phyloP scores from a whole-genome alignment of 495 filamentous ascomycete genomes.

The Trichocladium uniseriatum region DNA sequence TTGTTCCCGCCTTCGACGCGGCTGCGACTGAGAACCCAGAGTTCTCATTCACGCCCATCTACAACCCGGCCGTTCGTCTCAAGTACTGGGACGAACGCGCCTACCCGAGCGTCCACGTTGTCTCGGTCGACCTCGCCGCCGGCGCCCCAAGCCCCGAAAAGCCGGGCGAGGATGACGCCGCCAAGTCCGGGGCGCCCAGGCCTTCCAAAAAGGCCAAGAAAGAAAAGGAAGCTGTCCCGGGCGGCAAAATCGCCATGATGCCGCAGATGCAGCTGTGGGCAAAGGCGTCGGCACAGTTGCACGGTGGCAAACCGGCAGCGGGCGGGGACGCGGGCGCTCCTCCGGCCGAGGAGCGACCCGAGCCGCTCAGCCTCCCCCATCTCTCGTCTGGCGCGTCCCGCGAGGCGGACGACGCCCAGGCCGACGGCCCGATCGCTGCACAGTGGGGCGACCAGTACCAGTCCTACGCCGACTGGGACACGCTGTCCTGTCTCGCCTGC shows the following conservation, averaged over 20 bases:
- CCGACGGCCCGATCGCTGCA: constrained; percentile 12
- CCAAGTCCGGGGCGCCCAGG: constrained; percentile 23
- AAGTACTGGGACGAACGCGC: constrained; percentile 81
- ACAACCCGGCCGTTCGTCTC: constrained; percentile 58
- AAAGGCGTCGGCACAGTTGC: constrained; percentile 76
- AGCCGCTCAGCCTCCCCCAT: not conserved
- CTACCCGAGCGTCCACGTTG: constrained; percentile 57
- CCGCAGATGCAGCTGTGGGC: constrained; percentile 81
- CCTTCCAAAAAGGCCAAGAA: constrained; percentile 43
- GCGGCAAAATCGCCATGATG: constrained; percentile 45
- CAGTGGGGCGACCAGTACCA: constrained; percentile 21
- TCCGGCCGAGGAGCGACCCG: constrained; percentile 10
- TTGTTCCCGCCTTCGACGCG: constrained; percentile 62
- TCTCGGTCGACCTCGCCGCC: constrained; percentile 39
- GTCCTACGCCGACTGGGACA: constrained; percentile 31
- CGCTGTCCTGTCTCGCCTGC: constrained; percentile 25
- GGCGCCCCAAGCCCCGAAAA: constrained; percentile 31
- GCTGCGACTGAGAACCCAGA: constrained; percentile 40
- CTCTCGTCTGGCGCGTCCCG: not conserved
- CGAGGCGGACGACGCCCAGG: constrained; percentile 14
- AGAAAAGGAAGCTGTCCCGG: constrained; percentile 46
- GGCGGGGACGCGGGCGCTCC: constrained; percentile 2
- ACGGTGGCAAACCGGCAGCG: constrained; percentile 38
- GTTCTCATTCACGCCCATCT: constrained; percentile 65
- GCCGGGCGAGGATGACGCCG: constrained; percentile 23